Base-by-base conservation (phyloP, 345 rosid genomes). In the Salix udensis region DNA sequence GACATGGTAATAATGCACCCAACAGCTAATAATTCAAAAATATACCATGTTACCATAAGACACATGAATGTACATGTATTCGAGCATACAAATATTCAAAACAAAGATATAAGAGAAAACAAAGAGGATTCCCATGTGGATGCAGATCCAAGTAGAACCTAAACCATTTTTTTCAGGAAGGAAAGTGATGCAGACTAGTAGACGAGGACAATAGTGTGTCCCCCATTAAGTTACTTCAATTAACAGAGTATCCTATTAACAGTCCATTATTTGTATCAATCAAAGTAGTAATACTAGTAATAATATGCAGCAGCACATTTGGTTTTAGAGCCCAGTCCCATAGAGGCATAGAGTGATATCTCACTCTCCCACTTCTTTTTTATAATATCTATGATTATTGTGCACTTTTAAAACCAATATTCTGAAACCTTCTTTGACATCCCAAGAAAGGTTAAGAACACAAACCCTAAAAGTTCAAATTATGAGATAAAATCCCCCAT, bases 141-240 rank as follows among this genome's bases (percentile, higher is more conserved):
- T 24, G 68, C 19, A 65, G 40, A 30, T 24, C 16, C 68, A 11
- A 7, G 6, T 24, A 28, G 21, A 36, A 26, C 42, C 6, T 52
- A 19, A 52, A 19, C 60, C 60, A 0, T 6, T 19, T 52, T 53
- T 53, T 53, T 19, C 52, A 74, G 37, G 65, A 64, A 14, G 10
- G 65, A 70, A 70, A 64, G 80, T 73, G 37, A 55, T 34, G 8
- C 8, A 31, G 21, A 70, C 74, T 61, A 67, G 13, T 13, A 50
- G 16, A 67, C 71, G 67, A 62, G 26, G 79, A 74, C 70, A 16
- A 76, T 40, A 61, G 26, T 44, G 26, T 62, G 78, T 58, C 60
- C 77, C 83, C 82, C 71, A 77, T 68, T 21, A 52, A 70, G 70
- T 68, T 37, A 48, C 69, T 77, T 4, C 70, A 28, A 44, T 71